These are phyloP conservation scores for Saccharomycopsis selenospora DNA, from an alignment of 805 yeast species.

Conservation along the genomic window DNA sequence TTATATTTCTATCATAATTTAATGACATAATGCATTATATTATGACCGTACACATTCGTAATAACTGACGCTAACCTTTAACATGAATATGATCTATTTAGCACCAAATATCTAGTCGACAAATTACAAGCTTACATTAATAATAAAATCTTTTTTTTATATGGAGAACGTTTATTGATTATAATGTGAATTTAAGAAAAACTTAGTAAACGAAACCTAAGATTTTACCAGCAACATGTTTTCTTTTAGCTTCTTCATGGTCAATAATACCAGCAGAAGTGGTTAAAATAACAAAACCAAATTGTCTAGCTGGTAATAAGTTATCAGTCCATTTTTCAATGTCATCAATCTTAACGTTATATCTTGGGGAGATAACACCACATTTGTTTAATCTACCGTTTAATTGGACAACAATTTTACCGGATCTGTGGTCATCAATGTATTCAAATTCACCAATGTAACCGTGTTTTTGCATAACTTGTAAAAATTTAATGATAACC, in stretches of 20 bases:
- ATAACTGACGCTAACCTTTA: too few relatives aligned
- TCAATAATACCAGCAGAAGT: conserved; percentile 99
- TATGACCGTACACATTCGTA: too few relatives aligned
- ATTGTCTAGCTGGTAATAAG: conserved; percentile 98
- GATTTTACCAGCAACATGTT: conserved; percentile 98
- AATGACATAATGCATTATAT: too few relatives aligned
- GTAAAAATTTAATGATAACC: conserved; percentile 94
- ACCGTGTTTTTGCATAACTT: conserved; percentile 97
- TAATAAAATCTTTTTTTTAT: too few relatives aligned
- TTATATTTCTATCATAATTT: too few relatives aligned
- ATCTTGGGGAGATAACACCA: conserved; percentile 98
- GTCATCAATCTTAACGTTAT: conserved; percentile 91
- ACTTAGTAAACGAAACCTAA: conserved; percentile 92
- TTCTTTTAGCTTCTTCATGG: conserved; percentile 99
- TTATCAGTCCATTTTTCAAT: conserved; percentile 98
- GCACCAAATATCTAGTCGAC: too few relatives aligned
- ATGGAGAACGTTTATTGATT: conserved; percentile 1
- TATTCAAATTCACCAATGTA: conserved; percentile 98
- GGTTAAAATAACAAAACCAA: conserved; percentile 95
- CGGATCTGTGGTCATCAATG: conserved; percentile 98
- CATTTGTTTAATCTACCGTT: conserved; percentile 98
- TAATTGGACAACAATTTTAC: conserved; percentile 92
- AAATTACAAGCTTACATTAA: too few relatives aligned
- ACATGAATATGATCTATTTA: too few relatives aligned
- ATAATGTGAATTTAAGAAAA: background rate